Evolutionary conservation across 768 basidiomycete genomes (phyloP).

Genomic region (Lyophyllum atratum): DNA sequence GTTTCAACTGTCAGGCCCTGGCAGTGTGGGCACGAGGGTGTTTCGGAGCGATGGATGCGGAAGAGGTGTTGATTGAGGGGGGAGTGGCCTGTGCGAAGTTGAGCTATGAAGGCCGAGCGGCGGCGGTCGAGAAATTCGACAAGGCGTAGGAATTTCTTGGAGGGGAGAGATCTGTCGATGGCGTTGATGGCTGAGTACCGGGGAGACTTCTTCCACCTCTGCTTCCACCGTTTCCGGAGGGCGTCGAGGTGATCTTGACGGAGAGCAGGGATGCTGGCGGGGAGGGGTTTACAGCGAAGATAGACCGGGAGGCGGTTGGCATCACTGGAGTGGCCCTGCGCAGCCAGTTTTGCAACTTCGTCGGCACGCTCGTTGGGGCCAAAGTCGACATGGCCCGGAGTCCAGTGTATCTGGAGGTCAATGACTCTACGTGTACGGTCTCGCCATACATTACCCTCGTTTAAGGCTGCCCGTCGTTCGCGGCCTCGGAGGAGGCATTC

Average conservation of each 20-base stretch:
- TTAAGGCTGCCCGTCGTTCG: too few relatives aligned
- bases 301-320: not conserved
- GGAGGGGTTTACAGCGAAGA: conserved; percentile 7
- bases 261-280: conserved; percentile 14
- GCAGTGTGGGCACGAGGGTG: conserved; percentile 20
- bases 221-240: conserved; percentile 1
- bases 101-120: conserved; percentile 1
- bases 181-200: not conserved
- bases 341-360: not conserved
- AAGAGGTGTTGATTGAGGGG: conserved; percentile 31
- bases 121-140: not conserved
- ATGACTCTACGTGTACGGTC: not conserved
- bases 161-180: conserved; percentile 12
- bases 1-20: conserved; percentile 1
- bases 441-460: too few relatives aligned
- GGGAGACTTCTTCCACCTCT: conserved; percentile 12
- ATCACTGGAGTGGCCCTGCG: not conserved
- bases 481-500: too few relatives aligned
- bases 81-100: conserved; percentile 26
- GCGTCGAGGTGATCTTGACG: not conserved
- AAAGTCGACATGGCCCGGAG: conserved; percentile 5
- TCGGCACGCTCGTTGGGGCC: conserved; percentile 5
- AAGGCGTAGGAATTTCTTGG: conserved; percentile 1
- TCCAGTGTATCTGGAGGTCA: conserved; percentile 4
- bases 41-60: conserved; percentile 11